phyloP scores from a whole-genome alignment of 1,284 basidiomycete genomes.

The Rhodotorula sp. region DNA sequence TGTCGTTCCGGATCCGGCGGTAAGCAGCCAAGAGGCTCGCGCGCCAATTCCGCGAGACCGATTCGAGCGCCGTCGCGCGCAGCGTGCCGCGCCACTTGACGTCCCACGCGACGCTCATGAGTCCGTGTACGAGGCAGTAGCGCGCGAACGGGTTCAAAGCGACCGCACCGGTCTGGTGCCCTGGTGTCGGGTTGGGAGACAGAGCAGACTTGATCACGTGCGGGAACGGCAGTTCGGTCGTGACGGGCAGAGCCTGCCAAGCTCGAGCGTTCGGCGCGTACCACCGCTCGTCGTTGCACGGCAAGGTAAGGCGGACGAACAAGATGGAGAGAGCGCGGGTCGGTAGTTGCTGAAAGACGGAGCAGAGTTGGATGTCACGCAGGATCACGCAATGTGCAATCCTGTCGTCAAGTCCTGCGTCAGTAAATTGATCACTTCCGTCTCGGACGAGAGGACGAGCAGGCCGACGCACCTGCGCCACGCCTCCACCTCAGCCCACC shows the following conservation, averaged over 20 bases:
- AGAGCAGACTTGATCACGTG: not conserved
- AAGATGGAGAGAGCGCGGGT: slow-evolving; percentile 6
- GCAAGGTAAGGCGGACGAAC: not conserved
- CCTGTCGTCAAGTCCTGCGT: not conserved
- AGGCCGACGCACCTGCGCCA: not conserved
- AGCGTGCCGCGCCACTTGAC: slow-evolving; percentile 12
- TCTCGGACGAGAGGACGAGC: not conserved
- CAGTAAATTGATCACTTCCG: not conserved
- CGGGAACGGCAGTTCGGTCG: not conserved
- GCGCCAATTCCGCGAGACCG: not conserved
- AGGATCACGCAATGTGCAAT: not conserved
- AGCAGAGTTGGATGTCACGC: slow-evolving; percentile 4
- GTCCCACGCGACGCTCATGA: slow-evolving; percentile 5
- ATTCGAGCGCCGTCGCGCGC: not conserved
- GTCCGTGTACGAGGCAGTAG: slow-evolving; percentile 1
- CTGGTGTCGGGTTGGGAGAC: not conserved
- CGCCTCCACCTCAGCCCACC: not conserved
- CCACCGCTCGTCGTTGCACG: not conserved
- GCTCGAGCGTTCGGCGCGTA: not conserved
- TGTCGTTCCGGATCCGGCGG: not conserved
- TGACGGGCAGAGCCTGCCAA: not conserved
- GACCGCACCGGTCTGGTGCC: too few species aligned
- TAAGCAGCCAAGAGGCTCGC: not conserved
- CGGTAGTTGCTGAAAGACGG: not conserved
- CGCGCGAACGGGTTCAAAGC: not conserved